These are phyloP conservation scores for Hanseniaspora clermontiae DNA, from an alignment of 805 yeast species.

Conservation along the genomic window DNA sequence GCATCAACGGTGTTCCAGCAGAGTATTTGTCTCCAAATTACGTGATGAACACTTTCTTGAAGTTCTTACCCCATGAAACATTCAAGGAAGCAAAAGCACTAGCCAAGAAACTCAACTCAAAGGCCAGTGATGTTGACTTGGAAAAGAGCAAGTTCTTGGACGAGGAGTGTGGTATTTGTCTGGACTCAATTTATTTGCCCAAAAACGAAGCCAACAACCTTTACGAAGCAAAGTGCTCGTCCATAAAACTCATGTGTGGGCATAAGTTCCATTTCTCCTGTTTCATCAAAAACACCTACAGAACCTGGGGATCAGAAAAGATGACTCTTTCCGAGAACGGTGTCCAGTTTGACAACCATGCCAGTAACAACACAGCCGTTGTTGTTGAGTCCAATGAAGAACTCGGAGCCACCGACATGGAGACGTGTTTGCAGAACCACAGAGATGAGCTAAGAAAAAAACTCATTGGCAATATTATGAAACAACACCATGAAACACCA, in stretches of 20 bases:
- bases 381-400: background rate
- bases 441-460: background rate
- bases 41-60: background rate
- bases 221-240: background rate
- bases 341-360: background rate
- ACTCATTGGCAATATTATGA: background rate
- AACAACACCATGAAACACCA: background rate
- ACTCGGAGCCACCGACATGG: background rate
- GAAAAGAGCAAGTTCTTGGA: background rate
- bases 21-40: background rate
- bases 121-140: background rate
- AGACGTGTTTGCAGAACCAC: background rate
- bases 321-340: background rate
- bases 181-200: background rate
- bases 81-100: background rate
- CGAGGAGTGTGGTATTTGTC: slow-evolving; percentile 2
- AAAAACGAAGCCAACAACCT: background rate
- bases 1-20: background rate
- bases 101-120: background rate
- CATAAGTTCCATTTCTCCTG: slow-evolving; percentile 1
- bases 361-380: background rate
- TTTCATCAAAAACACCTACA: background rate
- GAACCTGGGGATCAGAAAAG: background rate
- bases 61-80: background rate
- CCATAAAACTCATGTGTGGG: background rate